phyloP scores from a whole-genome alignment of 805 yeast species.

The Nematodospora valgi region DNA sequence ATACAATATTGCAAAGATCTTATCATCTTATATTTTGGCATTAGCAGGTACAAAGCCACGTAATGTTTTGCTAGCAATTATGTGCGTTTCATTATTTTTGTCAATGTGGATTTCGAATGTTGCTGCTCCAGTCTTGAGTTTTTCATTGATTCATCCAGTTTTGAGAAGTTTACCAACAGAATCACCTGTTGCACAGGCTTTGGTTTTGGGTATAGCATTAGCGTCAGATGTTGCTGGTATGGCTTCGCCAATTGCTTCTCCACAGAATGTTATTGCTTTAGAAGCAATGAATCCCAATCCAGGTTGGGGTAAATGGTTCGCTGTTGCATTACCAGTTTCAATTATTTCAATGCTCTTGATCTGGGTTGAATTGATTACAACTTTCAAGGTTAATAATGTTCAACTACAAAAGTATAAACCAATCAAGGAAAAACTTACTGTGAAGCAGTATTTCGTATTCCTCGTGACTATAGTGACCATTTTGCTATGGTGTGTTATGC shows the following conservation, averaged over 20 bases:
- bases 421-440: conserved; percentile 42
- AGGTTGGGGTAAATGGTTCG: conserved; percentile 93
- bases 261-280: conserved; percentile 90
- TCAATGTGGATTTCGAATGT: conserved; percentile 97
- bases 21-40: conserved; percentile 78
- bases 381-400: conserved; percentile 51
- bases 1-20: conserved; percentile 79
- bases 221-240: conserved; percentile 95
- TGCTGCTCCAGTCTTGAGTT: conserved; percentile 94
- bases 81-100: conserved; percentile 81
- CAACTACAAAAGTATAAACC: conserved; percentile 48
- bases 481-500: conserved; percentile 47
- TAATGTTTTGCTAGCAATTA: conserved; percentile 69
- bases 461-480: conserved; percentile 43
- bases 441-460: conserved; percentile 42
- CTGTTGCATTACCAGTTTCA: conserved; percentile 79
- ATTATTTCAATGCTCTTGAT: conserved; percentile 57
- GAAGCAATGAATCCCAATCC: conserved; percentile 83
- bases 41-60: conserved; percentile 86
- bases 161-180: conserved; percentile 78
- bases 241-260: conserved; percentile 97
- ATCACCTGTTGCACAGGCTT: conserved; percentile 74
- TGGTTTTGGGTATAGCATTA: conserved; percentile 86
- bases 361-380: conserved; percentile 68
- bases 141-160: conserved; percentile 86